These are phyloP conservation scores for Amoebophrya sp. DNA, from an alignment of 169 alveolate species.

Conservation along the genomic window DNA sequence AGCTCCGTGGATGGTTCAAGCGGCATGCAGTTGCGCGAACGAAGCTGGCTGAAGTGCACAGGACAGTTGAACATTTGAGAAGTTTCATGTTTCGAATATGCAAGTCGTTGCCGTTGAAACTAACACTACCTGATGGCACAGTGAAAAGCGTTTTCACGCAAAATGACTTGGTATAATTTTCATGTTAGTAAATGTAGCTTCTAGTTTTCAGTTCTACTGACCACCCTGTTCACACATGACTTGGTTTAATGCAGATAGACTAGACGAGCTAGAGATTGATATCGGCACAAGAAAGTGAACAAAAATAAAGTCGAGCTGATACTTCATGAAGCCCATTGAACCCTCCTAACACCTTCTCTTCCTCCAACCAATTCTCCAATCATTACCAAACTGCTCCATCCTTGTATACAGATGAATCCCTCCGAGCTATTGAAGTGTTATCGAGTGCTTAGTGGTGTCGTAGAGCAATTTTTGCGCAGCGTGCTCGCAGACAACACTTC, in stretches of 20 bases:
- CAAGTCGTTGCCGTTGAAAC: not conserved
- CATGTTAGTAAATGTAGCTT: too few species aligned
- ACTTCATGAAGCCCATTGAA: not conserved
- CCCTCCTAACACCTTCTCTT: not conserved
- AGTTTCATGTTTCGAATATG: not conserved
- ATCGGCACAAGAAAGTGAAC: not conserved
- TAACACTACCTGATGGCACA: not conserved
- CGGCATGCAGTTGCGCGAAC: not conserved
- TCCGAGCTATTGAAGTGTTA: not conserved
- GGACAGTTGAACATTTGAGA: not conserved
- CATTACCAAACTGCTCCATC: not conserved
- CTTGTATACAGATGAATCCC: not conserved
- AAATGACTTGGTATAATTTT: too few species aligned
- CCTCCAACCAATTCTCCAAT: not conserved
- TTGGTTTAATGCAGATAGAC: too few species aligned
- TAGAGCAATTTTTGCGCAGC: not conserved
- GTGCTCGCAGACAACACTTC: not conserved
- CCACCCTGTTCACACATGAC: too few species aligned
- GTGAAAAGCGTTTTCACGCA: not conserved
- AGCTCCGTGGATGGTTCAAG: not conserved
- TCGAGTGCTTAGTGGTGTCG: not conserved
- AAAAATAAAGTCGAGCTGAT: not conserved
- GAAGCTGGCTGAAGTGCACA: not conserved
- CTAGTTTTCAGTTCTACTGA: too few species aligned
- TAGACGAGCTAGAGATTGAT: not conserved